A percentile compares a stretch with the other conserved stretches of the same genome.
phyloP scores from a whole-genome alignment of 495 filamentous ascomycete species.

The Penicillium taxi region DNA sequence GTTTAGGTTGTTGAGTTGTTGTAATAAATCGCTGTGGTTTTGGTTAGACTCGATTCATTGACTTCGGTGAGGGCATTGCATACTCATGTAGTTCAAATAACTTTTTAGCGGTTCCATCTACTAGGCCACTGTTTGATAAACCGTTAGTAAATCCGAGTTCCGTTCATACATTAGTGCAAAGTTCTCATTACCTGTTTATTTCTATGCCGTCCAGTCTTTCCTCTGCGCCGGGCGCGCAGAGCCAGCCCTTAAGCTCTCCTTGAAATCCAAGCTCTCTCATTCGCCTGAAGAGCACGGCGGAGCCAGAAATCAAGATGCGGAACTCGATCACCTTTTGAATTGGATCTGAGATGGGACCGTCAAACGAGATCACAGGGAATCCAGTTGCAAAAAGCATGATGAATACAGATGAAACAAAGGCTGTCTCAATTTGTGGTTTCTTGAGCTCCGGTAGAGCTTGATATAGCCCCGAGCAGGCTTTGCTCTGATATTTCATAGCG shows the following conservation, averaged over 20 bases:
- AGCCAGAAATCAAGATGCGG: constrained; percentile 28
- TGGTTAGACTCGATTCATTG: not conserved
- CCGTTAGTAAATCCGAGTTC: not conserved
- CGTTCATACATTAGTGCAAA: constrained; percentile 3
- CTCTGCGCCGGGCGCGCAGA: constrained; percentile 10
- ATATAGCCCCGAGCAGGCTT: constrained; percentile 28
- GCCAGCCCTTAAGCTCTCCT: constrained; percentile 23
- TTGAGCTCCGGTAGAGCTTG: constrained; percentile 21
- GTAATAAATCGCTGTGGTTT: constrained; percentile 12
- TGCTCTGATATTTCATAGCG: constrained; percentile 30
- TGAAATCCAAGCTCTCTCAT: constrained; percentile 17
- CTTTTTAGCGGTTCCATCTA: constrained; percentile 3
- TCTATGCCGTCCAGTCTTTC: constrained; percentile 15
- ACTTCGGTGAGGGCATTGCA: not conserved
- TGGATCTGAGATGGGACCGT: constrained; percentile 21
- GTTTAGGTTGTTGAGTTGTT: constrained; percentile 18
- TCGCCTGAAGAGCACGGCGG: constrained; percentile 27
- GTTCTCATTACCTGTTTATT: constrained; percentile 8
- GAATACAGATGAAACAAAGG: constrained; percentile 35
- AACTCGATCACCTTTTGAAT: constrained; percentile 26
- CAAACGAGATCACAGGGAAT: constrained; percentile 26
- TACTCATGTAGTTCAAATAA: constrained; percentile 18
- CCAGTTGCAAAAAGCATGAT: constrained; percentile 33
- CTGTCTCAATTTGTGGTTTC: constrained; percentile 23
- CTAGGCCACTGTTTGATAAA: not conserved